Evolutionary conservation across 768 basidiomycete genomes (phyloP).

Genomic region (Boletus patriciae): DNA sequence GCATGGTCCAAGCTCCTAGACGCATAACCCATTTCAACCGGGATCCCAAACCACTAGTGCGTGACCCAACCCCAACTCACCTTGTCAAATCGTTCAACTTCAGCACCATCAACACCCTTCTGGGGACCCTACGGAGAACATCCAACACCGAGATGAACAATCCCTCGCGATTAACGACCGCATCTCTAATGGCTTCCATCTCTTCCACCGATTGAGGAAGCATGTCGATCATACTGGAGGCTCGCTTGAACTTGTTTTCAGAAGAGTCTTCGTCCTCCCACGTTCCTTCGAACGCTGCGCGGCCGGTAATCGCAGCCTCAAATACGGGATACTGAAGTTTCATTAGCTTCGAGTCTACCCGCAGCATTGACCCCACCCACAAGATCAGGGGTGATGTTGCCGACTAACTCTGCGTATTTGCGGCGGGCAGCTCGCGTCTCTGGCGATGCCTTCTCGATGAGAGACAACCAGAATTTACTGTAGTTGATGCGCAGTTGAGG

Average conservation of each 20-base stretch:
- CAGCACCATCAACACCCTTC: constrained; percentile 79
- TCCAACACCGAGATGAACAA: constrained; percentile 83
- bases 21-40: not conserved
- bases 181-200: constrained; percentile 76
- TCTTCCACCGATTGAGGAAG: constrained; percentile 72
- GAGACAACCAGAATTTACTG: constrained; percentile 85
- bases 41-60: not conserved
- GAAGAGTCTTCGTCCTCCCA: constrained; percentile 43
- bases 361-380: constrained; percentile 42
- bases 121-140: constrained; percentile 81
- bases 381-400: constrained; percentile 85
- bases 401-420: constrained; percentile 88
- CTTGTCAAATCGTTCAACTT: constrained; percentile 86
- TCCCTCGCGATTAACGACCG: constrained; percentile 81
- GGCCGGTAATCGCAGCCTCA: constrained; percentile 88
- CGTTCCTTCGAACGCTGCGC: constrained; percentile 69
- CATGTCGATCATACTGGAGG: constrained; percentile 76
- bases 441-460: constrained; percentile 73
- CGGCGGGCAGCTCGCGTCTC: constrained; percentile 64
- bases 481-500: constrained; percentile 78
- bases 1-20: constrained; percentile 77
- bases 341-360: not conserved
- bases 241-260: constrained; percentile 49
- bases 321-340: constrained; percentile 80
- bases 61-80: constrained; percentile 34